Conservation (phyloP, 2,329 filamentous ascomycete species). For the Aureobasidium sp. region DNA sequence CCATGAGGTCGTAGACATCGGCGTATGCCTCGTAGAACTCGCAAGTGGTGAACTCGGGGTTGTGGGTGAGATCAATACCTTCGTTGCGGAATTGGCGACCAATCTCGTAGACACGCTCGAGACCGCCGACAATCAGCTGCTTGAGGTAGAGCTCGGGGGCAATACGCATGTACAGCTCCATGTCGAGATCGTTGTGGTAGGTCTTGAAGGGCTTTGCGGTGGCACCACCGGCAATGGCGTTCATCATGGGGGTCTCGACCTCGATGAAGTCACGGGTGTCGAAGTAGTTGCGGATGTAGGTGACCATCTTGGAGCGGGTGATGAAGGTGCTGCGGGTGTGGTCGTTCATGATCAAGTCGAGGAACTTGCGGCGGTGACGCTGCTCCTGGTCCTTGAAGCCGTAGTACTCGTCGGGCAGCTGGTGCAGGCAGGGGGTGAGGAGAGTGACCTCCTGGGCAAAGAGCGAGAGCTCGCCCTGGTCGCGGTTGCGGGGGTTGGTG, state of each 20-base stretch:
- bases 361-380: conserved; percentile 84
- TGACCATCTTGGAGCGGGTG: conserved; percentile 79
- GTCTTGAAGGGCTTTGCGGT: conserved; percentile 93
- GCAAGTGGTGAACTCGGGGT: conserved; percentile 95
- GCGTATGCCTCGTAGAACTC: conserved; percentile 90
- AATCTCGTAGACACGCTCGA: conserved; percentile 92
- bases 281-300: conserved; percentile 82
- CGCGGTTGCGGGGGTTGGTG: conserved; percentile 81
- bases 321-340: conserved; percentile 74
- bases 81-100: conserved; percentile 95
- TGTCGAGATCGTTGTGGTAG: conserved; percentile 91
- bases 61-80: conserved; percentile 86
- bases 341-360: conserved; percentile 97
- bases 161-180: conserved; percentile 91
- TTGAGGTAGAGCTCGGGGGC: conserved; percentile 96
- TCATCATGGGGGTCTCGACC: conserved; percentile 97
- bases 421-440: conserved; percentile 84
- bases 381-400: conserved; percentile 95
- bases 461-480: conserved; percentile 87
- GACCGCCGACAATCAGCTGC: conserved; percentile 87
- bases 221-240: conserved; percentile 88
- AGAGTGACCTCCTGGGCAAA: conserved; percentile 82
- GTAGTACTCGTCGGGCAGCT: conserved; percentile 84
- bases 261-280: conserved; percentile 79
- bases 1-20: conserved; percentile 85